Percentiles rank a stretch among this genome's conserved stretches.
phyloP scores from a whole-genome alignment of 2,329 filamentous ascomycete genomes.

The Xylaria hypoxylon region DNA sequence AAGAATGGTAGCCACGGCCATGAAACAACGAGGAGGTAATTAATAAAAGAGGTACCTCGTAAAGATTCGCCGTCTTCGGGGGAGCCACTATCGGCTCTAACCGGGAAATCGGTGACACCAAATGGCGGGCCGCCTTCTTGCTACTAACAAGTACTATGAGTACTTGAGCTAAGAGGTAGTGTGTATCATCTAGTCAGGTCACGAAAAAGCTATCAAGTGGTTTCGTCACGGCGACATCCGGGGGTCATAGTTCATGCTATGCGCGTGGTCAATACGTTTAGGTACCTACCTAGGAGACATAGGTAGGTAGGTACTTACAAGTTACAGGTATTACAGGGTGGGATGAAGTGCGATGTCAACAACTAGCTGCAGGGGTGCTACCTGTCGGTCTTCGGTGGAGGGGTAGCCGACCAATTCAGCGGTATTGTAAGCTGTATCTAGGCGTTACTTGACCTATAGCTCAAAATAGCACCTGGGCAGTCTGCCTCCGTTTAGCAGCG shows the following conservation, averaged over 20 bases:
- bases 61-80: constrained; percentile 24
- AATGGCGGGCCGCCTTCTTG: constrained; percentile 16
- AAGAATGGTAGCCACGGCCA: constrained; percentile 2
- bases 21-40: constrained; percentile 3
- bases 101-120: constrained; percentile 5
- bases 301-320: not conserved
- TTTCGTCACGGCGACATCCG: constrained; percentile 32
- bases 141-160: constrained; percentile 4
- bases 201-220: constrained; percentile 7
- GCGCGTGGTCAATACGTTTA: constrained; percentile 4
- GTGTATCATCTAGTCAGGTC: constrained; percentile 7
- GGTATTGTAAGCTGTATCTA: too few species aligned
- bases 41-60: constrained; percentile 7
- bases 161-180: too few species aligned
- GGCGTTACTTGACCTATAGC: too few species aligned
- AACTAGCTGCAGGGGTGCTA: constrained; percentile 8
- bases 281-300: not conserved
- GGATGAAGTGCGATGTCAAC: too few species aligned
- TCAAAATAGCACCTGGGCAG: too few species aligned
- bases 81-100: constrained; percentile 20
- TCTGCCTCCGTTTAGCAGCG: too few species aligned
- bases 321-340: too few species aligned
- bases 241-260: constrained; percentile 2
- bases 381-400: not conserved
- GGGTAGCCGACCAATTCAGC: not conserved